Evolutionary conservation across 2,329 filamentous ascomycete genomes (phyloP), one percentile per base, ranked within the genome.

Genomic region (Phialemoniopsis sp.): DNA sequence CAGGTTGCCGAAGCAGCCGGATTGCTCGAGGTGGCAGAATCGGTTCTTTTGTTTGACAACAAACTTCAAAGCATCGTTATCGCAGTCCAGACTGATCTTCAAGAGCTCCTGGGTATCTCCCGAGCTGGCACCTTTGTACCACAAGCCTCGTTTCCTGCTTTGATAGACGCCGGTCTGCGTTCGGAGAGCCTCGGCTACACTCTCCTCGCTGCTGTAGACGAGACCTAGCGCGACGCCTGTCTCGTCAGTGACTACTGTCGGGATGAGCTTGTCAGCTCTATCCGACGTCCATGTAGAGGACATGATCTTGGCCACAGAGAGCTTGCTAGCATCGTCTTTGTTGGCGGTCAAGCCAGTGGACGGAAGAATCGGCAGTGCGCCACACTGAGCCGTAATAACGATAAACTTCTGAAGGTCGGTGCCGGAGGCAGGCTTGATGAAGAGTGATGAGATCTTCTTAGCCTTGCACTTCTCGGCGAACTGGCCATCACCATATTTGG

Each of bases 81-180:
- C 93, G 62, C 93, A 98, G 63, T 98, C 93, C 39, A 94, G 72
- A 1, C 85, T 85, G 48, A 98, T 77, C 41, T 82, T 82, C 16
- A 97, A 72, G 37, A 98, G 73, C 60, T 96, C 83, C 62, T 98
- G 93, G 12, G 87, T 88, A 59, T 97, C 90, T 13, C 93, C 93
- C 39, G 91, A 97, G 8, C 86, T 93, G 38, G 90, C 87, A 6
- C 93, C 93, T 69, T 98, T 98, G 64, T 95, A 85, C 93, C 93
- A 98, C 19, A 98, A 66, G 1, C 93, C 93, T 33, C 93, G 80
- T 71, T 96, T 97, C 38, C 93, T 78, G 68, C 91, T 97, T 65
- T 96, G 89, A 61, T 98, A 98, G 29, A 97, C 91, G 26, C 93
- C 90, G 1, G 70, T 72, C 52, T 75, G 70, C 6, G 89, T 95